phyloP scores from a whole-genome alignment of 768 basidiomycete species.

The Auricularia cornea region DNA sequence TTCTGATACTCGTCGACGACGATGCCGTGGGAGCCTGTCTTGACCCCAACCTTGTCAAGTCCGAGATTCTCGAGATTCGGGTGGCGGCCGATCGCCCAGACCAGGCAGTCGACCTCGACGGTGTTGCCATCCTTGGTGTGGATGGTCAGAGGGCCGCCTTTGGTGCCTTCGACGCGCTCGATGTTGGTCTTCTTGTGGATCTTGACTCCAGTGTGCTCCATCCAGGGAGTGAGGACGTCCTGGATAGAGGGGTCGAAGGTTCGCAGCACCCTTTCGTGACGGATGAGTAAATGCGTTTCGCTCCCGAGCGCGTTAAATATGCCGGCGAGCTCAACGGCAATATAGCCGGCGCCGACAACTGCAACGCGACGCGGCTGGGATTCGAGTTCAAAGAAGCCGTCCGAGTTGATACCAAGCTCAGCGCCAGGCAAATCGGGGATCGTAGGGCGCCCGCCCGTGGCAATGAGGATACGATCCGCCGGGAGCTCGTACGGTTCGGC shows the following conservation, averaged over 20 bases:
- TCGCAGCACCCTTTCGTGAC: conserved; percentile 81
- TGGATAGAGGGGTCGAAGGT: conserved; percentile 87
- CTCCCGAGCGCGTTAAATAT: conserved; percentile 85
- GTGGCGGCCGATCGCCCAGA: conserved; percentile 94
- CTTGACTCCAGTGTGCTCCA: conserved; percentile 89
- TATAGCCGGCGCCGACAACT: conserved; percentile 95
- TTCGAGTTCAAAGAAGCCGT: conserved; percentile 91
- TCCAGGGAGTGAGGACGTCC: conserved; percentile 80
- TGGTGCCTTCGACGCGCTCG: conserved; percentile 63
- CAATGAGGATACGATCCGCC: conserved; percentile 72
- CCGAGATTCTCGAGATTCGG: conserved; percentile 73
- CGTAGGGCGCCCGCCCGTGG: conserved; percentile 80
- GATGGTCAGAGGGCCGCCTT: conserved; percentile 68
- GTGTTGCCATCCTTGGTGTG: conserved; percentile 64
- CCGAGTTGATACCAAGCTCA: conserved; percentile 81
- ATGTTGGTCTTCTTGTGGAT: conserved; percentile 76
- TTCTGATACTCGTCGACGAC: conserved; percentile 89
- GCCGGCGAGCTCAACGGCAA: conserved; percentile 94
- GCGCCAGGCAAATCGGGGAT: conserved; percentile 85
- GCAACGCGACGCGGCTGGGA: conserved; percentile 89
- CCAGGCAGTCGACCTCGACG: conserved; percentile 74
- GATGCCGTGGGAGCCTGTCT: conserved; percentile 70
- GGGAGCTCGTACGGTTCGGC: conserved; percentile 70
- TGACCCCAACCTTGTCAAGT: conserved; percentile 66
- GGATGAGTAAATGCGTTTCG: conserved; percentile 89